These are phyloP conservation scores for Globisporangium carolinianum DNA, from an alignment of 352 stramenopile genomes.

Conservation along the genomic window DNA sequence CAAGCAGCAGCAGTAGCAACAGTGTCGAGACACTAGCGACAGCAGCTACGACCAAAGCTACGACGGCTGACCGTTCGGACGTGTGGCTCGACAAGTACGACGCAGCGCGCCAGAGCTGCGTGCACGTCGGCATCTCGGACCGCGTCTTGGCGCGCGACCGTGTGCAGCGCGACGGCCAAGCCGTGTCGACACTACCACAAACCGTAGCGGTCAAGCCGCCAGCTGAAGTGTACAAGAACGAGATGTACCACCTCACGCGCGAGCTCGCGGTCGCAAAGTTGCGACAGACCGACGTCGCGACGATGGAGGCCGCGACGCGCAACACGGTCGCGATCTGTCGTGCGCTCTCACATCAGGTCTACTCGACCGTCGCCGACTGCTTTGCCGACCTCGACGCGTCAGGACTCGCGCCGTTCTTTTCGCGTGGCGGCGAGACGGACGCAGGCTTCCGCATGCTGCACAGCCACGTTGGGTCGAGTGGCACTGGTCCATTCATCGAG, in stretches of 20 bases:
- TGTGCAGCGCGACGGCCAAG: constrained; percentile 10
- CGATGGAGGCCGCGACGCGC: constrained; percentile 51
- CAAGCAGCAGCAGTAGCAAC: constrained; percentile 2
- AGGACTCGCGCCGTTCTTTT: constrained; percentile 40
- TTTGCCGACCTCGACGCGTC: constrained; percentile 42
- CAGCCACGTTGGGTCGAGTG: constrained; percentile 35
- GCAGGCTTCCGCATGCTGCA: constrained; percentile 64
- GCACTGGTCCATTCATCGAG: constrained; percentile 28
- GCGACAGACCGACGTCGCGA: constrained; percentile 41
- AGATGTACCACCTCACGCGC: constrained; percentile 52
- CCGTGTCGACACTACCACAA: constrained; percentile 10
- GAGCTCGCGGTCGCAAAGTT: constrained; percentile 35
- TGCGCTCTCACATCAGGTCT: constrained; percentile 37
- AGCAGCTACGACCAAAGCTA: not conserved
- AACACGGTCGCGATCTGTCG: constrained; percentile 58
- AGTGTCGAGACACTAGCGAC: constrained; percentile 8
- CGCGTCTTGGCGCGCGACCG: constrained; percentile 49
- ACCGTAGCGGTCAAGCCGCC: constrained; percentile 45
- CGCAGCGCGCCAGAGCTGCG: constrained; percentile 52
- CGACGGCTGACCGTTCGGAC: constrained; percentile 1
- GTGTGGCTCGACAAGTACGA: constrained; percentile 43
- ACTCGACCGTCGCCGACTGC: constrained; percentile 37
- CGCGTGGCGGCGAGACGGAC: constrained; percentile 34
- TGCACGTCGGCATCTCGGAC: constrained; percentile 66
- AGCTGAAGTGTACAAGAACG: constrained; percentile 49